Base-by-base conservation (phyloP, 1,284 basidiomycete species). In the Ceratobasidium sp. region DNA sequence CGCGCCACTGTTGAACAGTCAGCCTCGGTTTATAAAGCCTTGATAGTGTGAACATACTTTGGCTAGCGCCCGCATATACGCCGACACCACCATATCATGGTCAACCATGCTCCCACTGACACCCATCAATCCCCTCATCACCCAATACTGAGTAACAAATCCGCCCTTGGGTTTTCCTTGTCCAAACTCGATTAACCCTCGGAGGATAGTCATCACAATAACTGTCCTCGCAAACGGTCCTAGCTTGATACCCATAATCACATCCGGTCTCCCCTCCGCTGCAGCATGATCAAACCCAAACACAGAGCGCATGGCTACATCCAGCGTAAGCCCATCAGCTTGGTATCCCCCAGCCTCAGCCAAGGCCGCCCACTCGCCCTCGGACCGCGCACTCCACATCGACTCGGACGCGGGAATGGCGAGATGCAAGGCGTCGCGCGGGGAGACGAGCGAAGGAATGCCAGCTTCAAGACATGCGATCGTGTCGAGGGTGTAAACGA, bases 401-500 rank as follows among this genome's bases (percentile, higher is more conserved):
- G 79, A 77, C 67, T 83, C 81, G 0, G 83, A 79, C 0, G 82
- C 82, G 0, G 83, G 83, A 0, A 84, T 78, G 0, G 83, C 83
- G 14, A 84, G 66, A 30, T 78, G 73, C 0, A 80, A 77, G 1
- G 83, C 38, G 67, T 84, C 83, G 64, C 76, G 77, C 0, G 81
- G 76, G 1, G 78, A 74, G 7, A 84, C 76, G 73, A 80, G 80
- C 11, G 80, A 79, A 6, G 79, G 79, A 49, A 81, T 80, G 55
- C 79, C 79, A 41, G 82, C 80, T 73, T 84, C 83, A 69, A 84
- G 76, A 2, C 80, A 79, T 2, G 81, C 82, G 46, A 84, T 76
- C 0, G 81, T 82, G 75, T 84, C 83, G 55, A 84, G 82, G 70
- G 82, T 79, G 74, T 82, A 84, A 18, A 84, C 78, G 13, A 84